Evolutionary conservation across 257 asterid genomes (phyloP).

Genomic region (Gentiana macrophylla): DNA sequence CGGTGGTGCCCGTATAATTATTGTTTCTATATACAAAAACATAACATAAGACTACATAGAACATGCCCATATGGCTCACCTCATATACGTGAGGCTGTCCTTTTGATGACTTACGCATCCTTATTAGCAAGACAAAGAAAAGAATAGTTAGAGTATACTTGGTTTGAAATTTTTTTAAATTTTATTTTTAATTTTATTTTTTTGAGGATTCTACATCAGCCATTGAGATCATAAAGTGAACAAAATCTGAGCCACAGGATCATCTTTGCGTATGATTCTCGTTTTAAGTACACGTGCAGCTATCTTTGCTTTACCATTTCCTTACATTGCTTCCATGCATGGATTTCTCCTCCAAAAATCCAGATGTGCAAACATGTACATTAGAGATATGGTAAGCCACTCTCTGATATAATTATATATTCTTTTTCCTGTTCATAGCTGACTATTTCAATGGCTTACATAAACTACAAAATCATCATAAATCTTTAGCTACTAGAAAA

Average conservation of each 20-base stretch:
- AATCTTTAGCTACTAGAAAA: slow-evolving; percentile 9
- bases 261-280: slow-evolving; percentile 20
- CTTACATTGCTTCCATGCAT: slow-evolving; percentile 58
- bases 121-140: slow-evolving; percentile 39
- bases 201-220: slow-evolving; percentile 4
- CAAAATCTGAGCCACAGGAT: slow-evolving; percentile 19
- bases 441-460: slow-evolving; percentile 25
- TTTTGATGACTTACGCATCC: slow-evolving; percentile 17
- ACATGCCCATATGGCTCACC: too few relatives aligned
- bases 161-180: background rate
- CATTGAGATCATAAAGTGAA: slow-evolving; percentile 17
- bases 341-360: slow-evolving; percentile 46
- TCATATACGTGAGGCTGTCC: too few relatives aligned
- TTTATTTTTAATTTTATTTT: background rate
- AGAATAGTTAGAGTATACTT: slow-evolving; percentile 28
- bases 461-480: slow-evolving; percentile 20
- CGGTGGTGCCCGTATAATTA: too few relatives aligned
- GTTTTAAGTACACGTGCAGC: slow-evolving; percentile 40
- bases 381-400: slow-evolving; percentile 8
- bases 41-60: too few relatives aligned
- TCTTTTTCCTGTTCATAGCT: slow-evolving; percentile 10
- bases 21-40: too few relatives aligned
- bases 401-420: background rate
- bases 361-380: slow-evolving; percentile 10
- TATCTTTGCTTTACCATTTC: slow-evolving; percentile 18